Evolutionary conservation across 2,329 filamentous ascomycete species (phyloP).

Genomic region (Epichloe coenophiala): DNA sequence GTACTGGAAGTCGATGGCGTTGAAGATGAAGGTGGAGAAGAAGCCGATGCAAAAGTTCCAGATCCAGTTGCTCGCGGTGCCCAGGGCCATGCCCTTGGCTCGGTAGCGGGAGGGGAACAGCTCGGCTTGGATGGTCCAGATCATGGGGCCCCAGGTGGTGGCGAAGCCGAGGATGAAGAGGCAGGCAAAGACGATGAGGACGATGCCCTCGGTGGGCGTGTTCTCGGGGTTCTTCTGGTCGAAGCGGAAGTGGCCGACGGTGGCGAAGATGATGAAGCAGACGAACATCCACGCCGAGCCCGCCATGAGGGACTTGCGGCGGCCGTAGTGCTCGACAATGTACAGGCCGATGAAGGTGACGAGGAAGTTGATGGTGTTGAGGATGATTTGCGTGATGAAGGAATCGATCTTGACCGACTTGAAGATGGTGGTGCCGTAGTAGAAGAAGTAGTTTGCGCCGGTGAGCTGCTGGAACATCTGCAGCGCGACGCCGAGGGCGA

Average conservation of each 20-base stretch:
- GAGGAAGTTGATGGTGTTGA: slow-evolving; percentile 52
- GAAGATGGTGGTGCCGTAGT: slow-evolving; percentile 45
- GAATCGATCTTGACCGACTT: slow-evolving; percentile 36
- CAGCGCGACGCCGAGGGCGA: slow-evolving; percentile 43
- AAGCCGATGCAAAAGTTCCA: slow-evolving; percentile 28
- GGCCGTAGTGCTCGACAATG: slow-evolving; percentile 54
- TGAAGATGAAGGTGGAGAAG: slow-evolving; percentile 24
- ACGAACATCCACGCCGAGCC: slow-evolving; percentile 48
- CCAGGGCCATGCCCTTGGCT: slow-evolving; percentile 39
- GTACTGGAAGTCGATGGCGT: slow-evolving; percentile 33
- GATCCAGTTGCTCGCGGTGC: slow-evolving; percentile 31
- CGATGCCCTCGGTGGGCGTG: slow-evolving; percentile 35
- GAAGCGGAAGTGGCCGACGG: slow-evolving; percentile 36
- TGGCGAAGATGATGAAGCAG: slow-evolving; percentile 47
- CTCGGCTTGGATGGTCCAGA: slow-evolving; percentile 47
- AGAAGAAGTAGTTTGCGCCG: slow-evolving; percentile 55
- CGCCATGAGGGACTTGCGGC: slow-evolving; percentile 46
- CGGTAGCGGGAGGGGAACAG: slow-evolving; percentile 33
- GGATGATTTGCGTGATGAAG: slow-evolving; percentile 54
- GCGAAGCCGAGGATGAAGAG: slow-evolving; percentile 41
- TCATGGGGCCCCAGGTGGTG: slow-evolving; percentile 35
- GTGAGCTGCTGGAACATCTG: slow-evolving; percentile 58
- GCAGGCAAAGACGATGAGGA: slow-evolving; percentile 51
- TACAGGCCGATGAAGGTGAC: slow-evolving; percentile 57
- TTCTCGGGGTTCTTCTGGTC: slow-evolving; percentile 19